Percentiles rank a stretch among this genome's conserved stretches.
Conservation (phyloP, 2,329 filamentous ascomycete species). For the Penicillium sp. region DNA sequence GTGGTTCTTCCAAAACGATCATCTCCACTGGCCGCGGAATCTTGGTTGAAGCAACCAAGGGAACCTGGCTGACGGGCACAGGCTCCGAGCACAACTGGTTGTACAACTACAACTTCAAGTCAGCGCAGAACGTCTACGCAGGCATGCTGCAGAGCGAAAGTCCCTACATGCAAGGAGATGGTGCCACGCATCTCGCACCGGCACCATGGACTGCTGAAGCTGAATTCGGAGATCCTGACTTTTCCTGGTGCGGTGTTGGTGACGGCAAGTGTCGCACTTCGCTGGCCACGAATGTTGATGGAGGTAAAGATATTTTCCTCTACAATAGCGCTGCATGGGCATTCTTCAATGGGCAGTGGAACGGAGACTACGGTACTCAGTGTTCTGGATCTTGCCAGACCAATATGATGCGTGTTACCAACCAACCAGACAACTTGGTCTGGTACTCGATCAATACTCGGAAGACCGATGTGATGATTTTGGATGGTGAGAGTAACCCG, state of each 20-base stretch:
- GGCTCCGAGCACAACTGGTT: constrained; percentile 51
- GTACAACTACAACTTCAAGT: constrained; percentile 51
- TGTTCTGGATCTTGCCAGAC: constrained; percentile 34
- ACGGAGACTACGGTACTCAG: constrained; percentile 25
- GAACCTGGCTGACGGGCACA: constrained; percentile 49
- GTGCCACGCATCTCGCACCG: constrained; percentile 31
- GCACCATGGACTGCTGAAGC: constrained; percentile 28
- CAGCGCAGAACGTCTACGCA: constrained; percentile 44
- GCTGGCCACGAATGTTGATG: constrained; percentile 30
- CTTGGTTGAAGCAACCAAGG: constrained; percentile 43
- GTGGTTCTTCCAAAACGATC: constrained; percentile 25
- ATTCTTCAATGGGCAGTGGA: constrained; percentile 39
- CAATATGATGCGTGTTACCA: constrained; percentile 30
- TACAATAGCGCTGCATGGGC: constrained; percentile 44
- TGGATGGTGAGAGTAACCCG: constrained; percentile 24
- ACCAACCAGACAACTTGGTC: constrained; percentile 17
- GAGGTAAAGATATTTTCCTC: constrained; percentile 36
- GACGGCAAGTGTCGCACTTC: constrained; percentile 41
- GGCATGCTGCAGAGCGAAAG: constrained; percentile 37
- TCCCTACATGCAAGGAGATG: constrained; percentile 35
- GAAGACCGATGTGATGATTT: constrained; percentile 32
- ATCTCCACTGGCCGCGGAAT: constrained; percentile 44
- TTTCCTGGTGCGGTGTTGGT: constrained; percentile 27
- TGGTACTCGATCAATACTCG: constrained; percentile 31
- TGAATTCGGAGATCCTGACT: constrained; percentile 27